A percentile compares a stretch with the other conserved stretches of the same genome.
These are phyloP conservation scores for Melaleuca alternifolia DNA, from an alignment of 345 rosid species.

Conservation along the genomic window DNA sequence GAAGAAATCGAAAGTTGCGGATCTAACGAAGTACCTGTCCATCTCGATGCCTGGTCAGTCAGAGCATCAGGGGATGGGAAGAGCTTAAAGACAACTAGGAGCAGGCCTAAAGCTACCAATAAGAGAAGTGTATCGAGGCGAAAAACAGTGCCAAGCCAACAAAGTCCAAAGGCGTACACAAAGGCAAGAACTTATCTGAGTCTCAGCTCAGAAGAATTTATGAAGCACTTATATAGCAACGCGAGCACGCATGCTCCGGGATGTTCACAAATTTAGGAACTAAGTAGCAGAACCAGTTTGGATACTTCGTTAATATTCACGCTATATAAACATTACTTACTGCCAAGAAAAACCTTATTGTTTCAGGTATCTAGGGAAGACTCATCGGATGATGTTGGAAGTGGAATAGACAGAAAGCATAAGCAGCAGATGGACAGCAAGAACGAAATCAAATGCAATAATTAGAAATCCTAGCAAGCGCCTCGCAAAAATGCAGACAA, in stretches of 20 bases:
- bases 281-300: background rate
- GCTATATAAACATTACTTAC: background rate
- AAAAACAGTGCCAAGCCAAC: conserved; percentile 45
- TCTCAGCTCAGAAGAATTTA: background rate
- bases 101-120: conserved; percentile 18
- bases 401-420: conserved; percentile 8
- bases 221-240: background rate
- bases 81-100: conserved; percentile 13
- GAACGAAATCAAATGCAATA: conserved; percentile 13
- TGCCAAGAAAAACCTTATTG: background rate
- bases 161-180: conserved; percentile 22
- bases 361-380: conserved; percentile 31
- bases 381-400: conserved; percentile 4
- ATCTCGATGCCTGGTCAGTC: conserved; percentile 25
- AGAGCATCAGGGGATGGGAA: conserved; percentile 8
- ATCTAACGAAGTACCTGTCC: conserved; percentile 63
- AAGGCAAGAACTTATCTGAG: conserved; percentile 21
- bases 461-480: conserved; percentile 1
- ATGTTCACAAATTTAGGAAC: background rate
- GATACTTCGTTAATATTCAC: background rate
- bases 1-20: conserved; percentile 87
- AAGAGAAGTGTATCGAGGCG: conserved; percentile 19
- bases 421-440: conserved; percentile 14
- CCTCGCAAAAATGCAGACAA: background rate
- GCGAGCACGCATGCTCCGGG: background rate